These are phyloP conservation scores for Karstenula rhodostoma DNA, from an alignment of 2,329 filamentous ascomycete species.

Conservation along the genomic window DNA sequence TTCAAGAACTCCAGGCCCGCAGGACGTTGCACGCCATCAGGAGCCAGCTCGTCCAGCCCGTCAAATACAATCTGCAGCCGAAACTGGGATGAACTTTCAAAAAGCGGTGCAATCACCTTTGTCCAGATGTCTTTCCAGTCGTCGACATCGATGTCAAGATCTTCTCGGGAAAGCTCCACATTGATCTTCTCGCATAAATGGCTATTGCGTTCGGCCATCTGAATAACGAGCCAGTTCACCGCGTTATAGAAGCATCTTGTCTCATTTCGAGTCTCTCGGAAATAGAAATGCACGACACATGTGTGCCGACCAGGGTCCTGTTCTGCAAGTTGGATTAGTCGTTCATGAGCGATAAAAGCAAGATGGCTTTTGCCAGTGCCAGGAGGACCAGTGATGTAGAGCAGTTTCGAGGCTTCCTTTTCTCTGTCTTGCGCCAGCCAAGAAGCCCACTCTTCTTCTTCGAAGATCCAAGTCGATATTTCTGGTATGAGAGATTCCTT, in stretches of 20 bases:
- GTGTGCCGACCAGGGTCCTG: neutral
- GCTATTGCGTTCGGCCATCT: slow-evolving; percentile 3
- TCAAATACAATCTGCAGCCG: slow-evolving; percentile 7
- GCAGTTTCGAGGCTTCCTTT: slow-evolving; percentile 2
- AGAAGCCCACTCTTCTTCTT: slow-evolving; percentile 1
- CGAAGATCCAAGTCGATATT: slow-evolving; percentile 10
- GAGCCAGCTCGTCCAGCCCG: slow-evolving; percentile 8
- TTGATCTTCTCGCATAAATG: slow-evolving; percentile 10
- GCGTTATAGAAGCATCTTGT: slow-evolving; percentile 7
- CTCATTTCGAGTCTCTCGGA: slow-evolving; percentile 9
- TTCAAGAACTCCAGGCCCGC: slow-evolving; percentile 1
- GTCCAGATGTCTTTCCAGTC: slow-evolving; percentile 10
- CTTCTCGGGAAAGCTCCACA: slow-evolving; percentile 6
- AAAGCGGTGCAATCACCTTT: slow-evolving; percentile 1
- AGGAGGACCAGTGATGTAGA: slow-evolving; percentile 5
- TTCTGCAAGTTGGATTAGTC: slow-evolving; percentile 4
- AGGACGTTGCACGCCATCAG: slow-evolving; percentile 5
- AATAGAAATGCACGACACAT: slow-evolving; percentile 6
- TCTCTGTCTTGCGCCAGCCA: slow-evolving; percentile 1
- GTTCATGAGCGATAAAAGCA: slow-evolving; percentile 3
- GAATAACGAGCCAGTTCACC: slow-evolving; percentile 7
- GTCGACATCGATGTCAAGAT: neutral
- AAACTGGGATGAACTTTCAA: neutral
- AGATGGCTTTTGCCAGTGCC: slow-evolving; percentile 10
- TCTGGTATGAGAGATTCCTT: slow-evolving; percentile 6